Evolutionary conservation across 208 protist species (phyloP).

Genomic region (Trypanosoma boissoni): DNA sequence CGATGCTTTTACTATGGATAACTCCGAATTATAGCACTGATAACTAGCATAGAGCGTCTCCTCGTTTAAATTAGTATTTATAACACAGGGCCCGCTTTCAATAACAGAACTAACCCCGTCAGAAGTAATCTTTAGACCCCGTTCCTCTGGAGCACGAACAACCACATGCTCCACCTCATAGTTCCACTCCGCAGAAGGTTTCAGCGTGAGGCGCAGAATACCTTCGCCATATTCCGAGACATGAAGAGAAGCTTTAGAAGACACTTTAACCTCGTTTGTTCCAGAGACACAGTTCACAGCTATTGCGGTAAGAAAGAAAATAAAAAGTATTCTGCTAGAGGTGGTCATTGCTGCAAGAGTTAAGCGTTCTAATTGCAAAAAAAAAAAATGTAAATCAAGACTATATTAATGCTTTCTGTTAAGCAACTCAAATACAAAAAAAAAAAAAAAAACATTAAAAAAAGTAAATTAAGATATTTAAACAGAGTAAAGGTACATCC

Average conservation of each 20-base stretch:
- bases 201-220: slow-evolving; percentile 39
- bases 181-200: slow-evolving; percentile 25
- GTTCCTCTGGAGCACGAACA: slow-evolving; percentile 7
- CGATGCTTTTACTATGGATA: slow-evolving; percentile 7
- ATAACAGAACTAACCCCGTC: slow-evolving; percentile 9
- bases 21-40: slow-evolving; percentile 5
- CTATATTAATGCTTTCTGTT: background rate
- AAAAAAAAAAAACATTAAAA: slow-evolving; percentile 6
- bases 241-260: slow-evolving; percentile 20
- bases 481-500: background rate
- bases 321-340: background rate
- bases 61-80: slow-evolving; percentile 5
- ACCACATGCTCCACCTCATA: slow-evolving; percentile 37
- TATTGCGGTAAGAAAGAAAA: slow-evolving; percentile 10
- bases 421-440: background rate
- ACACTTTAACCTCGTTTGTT: slow-evolving; percentile 20
- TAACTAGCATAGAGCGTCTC: slow-evolving; percentile 18
- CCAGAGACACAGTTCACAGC: background rate
- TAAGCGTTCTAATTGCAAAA: background rate
- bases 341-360: background rate
- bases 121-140: slow-evolving; percentile 7
- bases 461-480: background rate
- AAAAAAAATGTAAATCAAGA: background rate
- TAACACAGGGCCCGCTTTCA: slow-evolving; percentile 4
- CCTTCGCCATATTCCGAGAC: slow-evolving; percentile 34